phyloP scores from a whole-genome alignment of 257 asterid species.

The Solanum piurae region DNA sequence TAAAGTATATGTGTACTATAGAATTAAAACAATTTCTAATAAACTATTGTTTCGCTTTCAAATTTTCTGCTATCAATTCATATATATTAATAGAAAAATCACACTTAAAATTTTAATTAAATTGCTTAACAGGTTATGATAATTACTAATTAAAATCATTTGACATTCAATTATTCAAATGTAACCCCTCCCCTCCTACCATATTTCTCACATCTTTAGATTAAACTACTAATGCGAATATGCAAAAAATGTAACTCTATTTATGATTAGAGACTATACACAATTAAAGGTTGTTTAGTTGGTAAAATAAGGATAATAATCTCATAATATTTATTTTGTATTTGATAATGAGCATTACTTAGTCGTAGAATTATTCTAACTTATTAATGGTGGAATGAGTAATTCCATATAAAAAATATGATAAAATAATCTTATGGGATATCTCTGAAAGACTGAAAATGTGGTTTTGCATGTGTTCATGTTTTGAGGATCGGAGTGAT shows the following conservation, averaged over 20 bases:
- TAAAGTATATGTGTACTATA: not conserved
- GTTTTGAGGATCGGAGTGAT: not conserved
- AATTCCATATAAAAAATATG: not conserved
- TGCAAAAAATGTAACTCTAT: not conserved
- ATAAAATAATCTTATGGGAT: not conserved
- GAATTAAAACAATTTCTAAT: not conserved
- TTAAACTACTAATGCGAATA: not conserved
- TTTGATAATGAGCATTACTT: not conserved
- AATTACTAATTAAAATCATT: not conserved
- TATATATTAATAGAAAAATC: not conserved
- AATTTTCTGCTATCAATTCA: not conserved
- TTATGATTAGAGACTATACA: not conserved
- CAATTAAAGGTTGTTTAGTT: not conserved
- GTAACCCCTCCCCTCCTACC: not conserved
- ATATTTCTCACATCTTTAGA: not conserved
- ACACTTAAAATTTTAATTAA: not conserved
- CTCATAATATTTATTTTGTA: not conserved
- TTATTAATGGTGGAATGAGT: not conserved
- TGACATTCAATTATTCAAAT: not conserved
- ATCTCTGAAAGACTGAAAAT: not conserved
- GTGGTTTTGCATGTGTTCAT: not conserved
- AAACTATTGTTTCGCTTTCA: not conserved
- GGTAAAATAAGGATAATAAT: not conserved
- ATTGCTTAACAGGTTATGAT: not conserved
- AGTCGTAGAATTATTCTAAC: too few relatives aligned